Percentiles rank a stretch among this genome's conserved stretches.
phyloP scores from a whole-genome alignment of 257 asterid species.

The Parsonsia alboflavescens region DNA sequence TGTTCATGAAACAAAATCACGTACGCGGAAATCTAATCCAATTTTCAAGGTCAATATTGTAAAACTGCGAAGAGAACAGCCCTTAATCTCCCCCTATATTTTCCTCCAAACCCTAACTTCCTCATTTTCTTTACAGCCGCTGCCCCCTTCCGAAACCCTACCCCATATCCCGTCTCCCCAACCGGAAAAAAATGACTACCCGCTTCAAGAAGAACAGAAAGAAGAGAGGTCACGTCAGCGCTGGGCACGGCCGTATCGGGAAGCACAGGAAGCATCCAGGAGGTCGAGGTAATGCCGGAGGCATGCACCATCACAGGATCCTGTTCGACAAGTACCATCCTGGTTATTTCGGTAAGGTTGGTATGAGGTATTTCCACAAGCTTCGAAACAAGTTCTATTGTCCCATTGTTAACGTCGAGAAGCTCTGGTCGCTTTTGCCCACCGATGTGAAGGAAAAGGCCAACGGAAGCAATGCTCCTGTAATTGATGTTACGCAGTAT shows the following conservation, averaged over 20 bases:
- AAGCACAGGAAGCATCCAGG: slow-evolving; percentile 82
- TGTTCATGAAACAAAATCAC: too few species aligned
- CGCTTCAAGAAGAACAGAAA: slow-evolving; percentile 67
- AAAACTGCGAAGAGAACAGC: not conserved
- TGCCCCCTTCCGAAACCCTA: slow-evolving; percentile 14
- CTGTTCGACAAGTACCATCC: slow-evolving; percentile 78
- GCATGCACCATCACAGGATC: slow-evolving; percentile 80
- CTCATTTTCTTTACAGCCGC: not conserved
- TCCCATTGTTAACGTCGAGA: slow-evolving; percentile 10
- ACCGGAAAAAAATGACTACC: slow-evolving; percentile 44
- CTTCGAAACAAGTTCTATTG: slow-evolving; percentile 15
- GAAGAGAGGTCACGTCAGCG: slow-evolving; percentile 85
- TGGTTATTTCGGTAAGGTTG: slow-evolving; percentile 68
- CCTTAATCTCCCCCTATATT: not conserved
- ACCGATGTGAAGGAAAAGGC: slow-evolving; percentile 1
- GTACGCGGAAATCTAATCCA: not conserved
- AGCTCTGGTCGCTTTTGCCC: slow-evolving; percentile 20
- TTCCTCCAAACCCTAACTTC: not conserved
- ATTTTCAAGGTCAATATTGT: not conserved
- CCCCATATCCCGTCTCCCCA: not conserved
- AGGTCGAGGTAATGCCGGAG: slow-evolving; percentile 78
- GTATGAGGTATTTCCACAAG: slow-evolving; percentile 38
- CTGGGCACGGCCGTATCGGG: slow-evolving; percentile 75
- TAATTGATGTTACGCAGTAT: slow-evolving; percentile 13
- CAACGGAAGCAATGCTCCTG: slow-evolving; percentile 20